Conservation (phyloP, 345 rosid genomes). For the Schrenkiella parvula region DNA sequence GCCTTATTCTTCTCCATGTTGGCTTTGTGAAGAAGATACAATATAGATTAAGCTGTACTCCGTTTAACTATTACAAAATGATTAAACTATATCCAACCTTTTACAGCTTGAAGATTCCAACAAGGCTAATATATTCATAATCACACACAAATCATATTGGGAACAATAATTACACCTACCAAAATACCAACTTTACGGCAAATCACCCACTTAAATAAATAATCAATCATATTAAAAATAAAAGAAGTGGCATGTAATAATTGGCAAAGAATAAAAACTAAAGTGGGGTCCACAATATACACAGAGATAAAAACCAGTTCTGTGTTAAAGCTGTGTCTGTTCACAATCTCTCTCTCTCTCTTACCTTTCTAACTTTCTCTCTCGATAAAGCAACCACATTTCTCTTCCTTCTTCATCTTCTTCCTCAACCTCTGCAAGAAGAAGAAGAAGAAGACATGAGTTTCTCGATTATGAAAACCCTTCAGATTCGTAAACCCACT, state of each 20-base stretch:
- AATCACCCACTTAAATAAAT: not conserved
- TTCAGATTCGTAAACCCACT: conserved; percentile 40
- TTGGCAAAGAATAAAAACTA: conserved; percentile 4
- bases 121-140: too few species aligned
- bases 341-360: conserved; percentile 26
- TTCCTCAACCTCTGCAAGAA: not conserved
- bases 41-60: too few species aligned
- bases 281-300: conserved; percentile 6
- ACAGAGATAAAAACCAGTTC: conserved; percentile 27
- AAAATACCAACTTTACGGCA: conserved; percentile 8
- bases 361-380: conserved; percentile 17
- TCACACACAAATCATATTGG: too few species aligned
- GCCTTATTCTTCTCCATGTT: too few species aligned
- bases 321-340: conserved; percentile 39
- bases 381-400: conserved; percentile 1
- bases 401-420: not conserved
- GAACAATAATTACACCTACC: not conserved
- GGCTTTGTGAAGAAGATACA: too few species aligned
- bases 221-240: not conserved
- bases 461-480: conserved; percentile 44
- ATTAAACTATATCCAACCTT: too few species aligned
- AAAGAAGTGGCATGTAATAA: not conserved
- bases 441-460: conserved; percentile 1
- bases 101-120: too few species aligned
- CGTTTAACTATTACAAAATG: too few species aligned